Evolutionary conservation across 129 eudicot genomes (phyloP).

Genomic region (Escallonia rubra): DNA sequence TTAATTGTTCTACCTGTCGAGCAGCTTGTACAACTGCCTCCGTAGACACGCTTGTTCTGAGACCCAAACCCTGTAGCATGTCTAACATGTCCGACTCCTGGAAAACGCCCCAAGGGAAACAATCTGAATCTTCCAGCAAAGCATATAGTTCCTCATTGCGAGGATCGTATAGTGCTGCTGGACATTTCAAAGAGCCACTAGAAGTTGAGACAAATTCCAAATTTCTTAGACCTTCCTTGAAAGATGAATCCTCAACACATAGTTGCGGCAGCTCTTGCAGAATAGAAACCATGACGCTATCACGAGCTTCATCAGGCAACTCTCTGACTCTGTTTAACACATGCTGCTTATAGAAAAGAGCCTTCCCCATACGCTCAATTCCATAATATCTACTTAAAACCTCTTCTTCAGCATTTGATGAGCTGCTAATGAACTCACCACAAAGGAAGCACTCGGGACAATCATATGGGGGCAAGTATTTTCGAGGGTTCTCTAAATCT

Average conservation of each 20-base stretch:
- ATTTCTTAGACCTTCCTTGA: slow-evolving; percentile 57
- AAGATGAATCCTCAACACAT: slow-evolving; percentile 67
- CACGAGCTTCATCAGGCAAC: slow-evolving; percentile 65
- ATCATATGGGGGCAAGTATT: slow-evolving; percentile 65
- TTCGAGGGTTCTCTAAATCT: slow-evolving; percentile 52
- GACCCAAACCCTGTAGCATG: slow-evolving; percentile 84
- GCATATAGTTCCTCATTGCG: slow-evolving; percentile 86
- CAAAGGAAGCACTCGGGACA: slow-evolving; percentile 51
- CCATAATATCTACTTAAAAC: slow-evolving; percentile 66
- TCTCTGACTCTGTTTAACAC: slow-evolving; percentile 57
- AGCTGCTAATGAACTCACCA: slow-evolving; percentile 49
- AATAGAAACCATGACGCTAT: slow-evolving; percentile 68
- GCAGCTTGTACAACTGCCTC: slow-evolving; percentile 87
- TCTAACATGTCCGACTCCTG: slow-evolving; percentile 62
- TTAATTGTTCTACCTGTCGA: slow-evolving; percentile 63
- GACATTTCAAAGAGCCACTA: slow-evolving; percentile 58
- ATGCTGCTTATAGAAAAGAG: slow-evolving; percentile 57
- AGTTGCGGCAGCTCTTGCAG: slow-evolving; percentile 82
- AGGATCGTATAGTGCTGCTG: slow-evolving; percentile 78
- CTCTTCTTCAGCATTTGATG: slow-evolving; percentile 63
- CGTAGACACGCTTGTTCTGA: slow-evolving; percentile 72
- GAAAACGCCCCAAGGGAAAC: slow-evolving; percentile 78
- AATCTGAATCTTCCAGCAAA: slow-evolving; percentile 77
- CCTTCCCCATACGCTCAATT: slow-evolving; percentile 75
- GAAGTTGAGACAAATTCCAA: slow-evolving; percentile 78